A percentile compares a stretch with the other conserved stretches of the same genome.
Evolutionary conservation across 768 basidiomycete genomes (phyloP).

Genomic region (Hirschioporus abietinus): DNA sequence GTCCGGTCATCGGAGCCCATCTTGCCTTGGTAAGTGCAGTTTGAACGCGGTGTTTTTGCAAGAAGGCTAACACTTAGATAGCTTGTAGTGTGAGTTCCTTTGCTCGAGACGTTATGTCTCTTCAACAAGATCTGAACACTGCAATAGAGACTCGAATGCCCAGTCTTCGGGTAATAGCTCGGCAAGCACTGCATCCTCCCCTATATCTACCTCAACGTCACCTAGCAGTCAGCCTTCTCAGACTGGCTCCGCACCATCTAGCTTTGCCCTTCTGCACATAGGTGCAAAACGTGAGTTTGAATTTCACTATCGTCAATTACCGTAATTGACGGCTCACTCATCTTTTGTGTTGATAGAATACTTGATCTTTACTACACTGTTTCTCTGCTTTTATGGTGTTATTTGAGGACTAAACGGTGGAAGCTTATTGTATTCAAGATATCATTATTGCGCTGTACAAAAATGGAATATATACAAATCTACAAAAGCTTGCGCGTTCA

Average conservation of each 20-base stretch:
- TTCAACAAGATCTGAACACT: neutral
- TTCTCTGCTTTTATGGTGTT: neutral
- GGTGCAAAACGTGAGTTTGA: neutral
- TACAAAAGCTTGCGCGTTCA: neutral
- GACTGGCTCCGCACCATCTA: neutral
- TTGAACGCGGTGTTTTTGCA: neutral
- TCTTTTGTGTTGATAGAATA: neutral
- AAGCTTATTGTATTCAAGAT: neutral
- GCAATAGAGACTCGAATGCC: neutral
- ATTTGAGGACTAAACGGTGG: neutral
- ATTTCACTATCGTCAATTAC: too few relatives aligned
- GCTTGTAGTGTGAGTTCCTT: neutral
- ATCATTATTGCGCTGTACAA: neutral
- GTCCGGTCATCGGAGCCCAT: constrained; percentile 56
- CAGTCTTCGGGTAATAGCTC: neutral
- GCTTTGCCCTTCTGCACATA: neutral
- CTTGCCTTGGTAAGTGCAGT: constrained; percentile 33
- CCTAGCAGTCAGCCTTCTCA: neutral
- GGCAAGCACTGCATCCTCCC: neutral
- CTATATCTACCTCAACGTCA: neutral
- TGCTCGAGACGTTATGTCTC: neutral
- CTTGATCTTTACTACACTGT: neutral
- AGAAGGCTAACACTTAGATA: neutral
- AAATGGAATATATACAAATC: neutral
- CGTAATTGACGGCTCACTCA: neutral